These are phyloP conservation scores for Ophiostoma quercus DNA, from an alignment of 2,329 filamentous ascomycete species.

Conservation along the genomic window DNA sequence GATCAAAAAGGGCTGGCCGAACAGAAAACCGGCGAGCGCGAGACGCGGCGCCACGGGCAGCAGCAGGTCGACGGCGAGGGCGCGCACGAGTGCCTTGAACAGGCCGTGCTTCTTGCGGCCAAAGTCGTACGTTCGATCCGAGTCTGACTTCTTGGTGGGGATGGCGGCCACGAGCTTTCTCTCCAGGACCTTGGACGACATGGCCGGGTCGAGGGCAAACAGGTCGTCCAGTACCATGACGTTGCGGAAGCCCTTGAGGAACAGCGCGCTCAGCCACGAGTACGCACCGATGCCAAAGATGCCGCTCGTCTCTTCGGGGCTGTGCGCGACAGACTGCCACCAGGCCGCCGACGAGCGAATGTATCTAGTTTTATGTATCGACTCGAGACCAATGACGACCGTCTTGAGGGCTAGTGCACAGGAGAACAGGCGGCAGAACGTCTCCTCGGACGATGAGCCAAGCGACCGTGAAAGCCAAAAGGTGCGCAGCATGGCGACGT, in stretches of 20 bases:
- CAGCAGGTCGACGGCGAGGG: not conserved
- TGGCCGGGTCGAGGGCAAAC: constrained; percentile 32
- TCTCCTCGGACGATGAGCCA: constrained; percentile 19
- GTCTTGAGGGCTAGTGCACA: not conserved
- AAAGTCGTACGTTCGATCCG: not conserved
- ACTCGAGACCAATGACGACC: not conserved
- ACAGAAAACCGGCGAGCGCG: constrained; percentile 30
- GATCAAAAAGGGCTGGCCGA: constrained; percentile 36
- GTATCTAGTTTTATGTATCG: constrained; percentile 25
- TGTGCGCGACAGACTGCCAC: constrained; percentile 27
- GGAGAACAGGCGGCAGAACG: not conserved
- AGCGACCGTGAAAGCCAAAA: constrained; percentile 35
- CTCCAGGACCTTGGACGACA: constrained; percentile 22
- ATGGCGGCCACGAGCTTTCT: constrained; percentile 22
- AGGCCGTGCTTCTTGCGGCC: constrained; percentile 2
- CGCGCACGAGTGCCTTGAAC: not conserved
- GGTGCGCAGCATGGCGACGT: constrained; percentile 41
- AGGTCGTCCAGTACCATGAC: constrained; percentile 35
- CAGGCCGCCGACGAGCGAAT: constrained; percentile 15
- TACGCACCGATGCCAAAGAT: constrained; percentile 36
- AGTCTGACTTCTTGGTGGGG: not conserved
- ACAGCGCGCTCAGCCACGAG: constrained; percentile 36
- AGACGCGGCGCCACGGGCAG: not conserved
- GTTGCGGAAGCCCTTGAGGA: constrained; percentile 35
- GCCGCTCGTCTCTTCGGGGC: constrained; percentile 36